Percentiles rank a stretch among this genome's conserved stretches.
phyloP scores from a whole-genome alignment of 345 rosid genomes.

The Noccaea caerulescens region DNA sequence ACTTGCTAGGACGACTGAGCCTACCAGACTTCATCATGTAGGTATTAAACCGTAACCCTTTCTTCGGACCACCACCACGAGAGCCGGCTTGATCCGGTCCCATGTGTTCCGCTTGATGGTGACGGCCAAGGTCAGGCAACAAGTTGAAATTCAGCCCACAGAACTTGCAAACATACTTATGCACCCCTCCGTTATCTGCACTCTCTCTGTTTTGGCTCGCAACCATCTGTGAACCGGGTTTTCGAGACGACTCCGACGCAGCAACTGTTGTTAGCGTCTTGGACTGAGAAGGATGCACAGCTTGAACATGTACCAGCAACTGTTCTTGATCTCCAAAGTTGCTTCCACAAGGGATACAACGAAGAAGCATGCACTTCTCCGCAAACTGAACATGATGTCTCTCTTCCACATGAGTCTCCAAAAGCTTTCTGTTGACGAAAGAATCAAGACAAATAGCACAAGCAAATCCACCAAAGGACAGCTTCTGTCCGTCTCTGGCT shows the following conservation, averaged over 20 bases:
- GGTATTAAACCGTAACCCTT: conserved; percentile 69
- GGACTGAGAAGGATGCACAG: conserved; percentile 68
- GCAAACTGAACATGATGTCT: conserved; percentile 90
- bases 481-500: conserved; percentile 72
- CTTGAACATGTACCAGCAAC: conserved; percentile 75
- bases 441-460: conserved; percentile 98
- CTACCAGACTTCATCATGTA: conserved; percentile 89
- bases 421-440: conserved; percentile 67
- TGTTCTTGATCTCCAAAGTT: conserved; percentile 90
- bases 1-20: conserved; percentile 75
- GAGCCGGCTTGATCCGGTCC: conserved; percentile 61
- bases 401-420: conserved; percentile 92
- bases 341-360: conserved; percentile 86
- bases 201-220: conserved; percentile 54
- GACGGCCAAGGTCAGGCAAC: conserved; percentile 97
- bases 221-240: conserved; percentile 47
- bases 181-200: conserved; percentile 43
- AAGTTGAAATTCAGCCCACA: conserved; percentile 92
- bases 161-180: conserved; percentile 78
- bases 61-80: conserved; percentile 60
- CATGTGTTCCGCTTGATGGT: conserved; percentile 99
- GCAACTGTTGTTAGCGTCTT: conserved; percentile 51
- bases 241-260: conserved; percentile 48
- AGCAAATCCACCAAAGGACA: conserved; percentile 84
- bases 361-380: conserved; percentile 97